phyloP scores from a whole-genome alignment of 495 filamentous ascomycete genomes.

The Hypoxylon rickii region DNA sequence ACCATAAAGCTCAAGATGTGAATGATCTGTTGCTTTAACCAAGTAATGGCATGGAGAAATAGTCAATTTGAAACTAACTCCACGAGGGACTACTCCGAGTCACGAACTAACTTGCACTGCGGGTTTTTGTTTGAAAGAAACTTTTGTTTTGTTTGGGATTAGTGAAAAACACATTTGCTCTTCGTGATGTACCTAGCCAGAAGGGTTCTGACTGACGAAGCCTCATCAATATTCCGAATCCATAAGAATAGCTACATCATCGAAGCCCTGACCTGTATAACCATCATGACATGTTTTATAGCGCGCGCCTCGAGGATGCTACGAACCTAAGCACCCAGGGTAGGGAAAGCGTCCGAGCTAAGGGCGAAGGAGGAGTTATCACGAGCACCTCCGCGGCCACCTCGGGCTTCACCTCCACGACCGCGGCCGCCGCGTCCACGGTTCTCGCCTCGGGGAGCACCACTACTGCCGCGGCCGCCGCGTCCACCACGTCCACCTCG shows the following conservation, averaged over 20 bases:
- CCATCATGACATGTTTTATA: conserved; percentile 17
- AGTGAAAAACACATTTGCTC: conserved; percentile 25
- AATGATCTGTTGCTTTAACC: too few relatives aligned
- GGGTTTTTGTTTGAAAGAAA: conserved; percentile 36
- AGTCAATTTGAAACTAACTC: too few relatives aligned
- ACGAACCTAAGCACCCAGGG: conserved; percentile 58
- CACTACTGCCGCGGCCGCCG: conserved; percentile 56
- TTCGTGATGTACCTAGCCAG: conserved; percentile 35
- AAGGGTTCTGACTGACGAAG: conserved; percentile 21
- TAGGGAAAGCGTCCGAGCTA: conserved; percentile 74
- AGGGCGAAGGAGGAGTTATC: conserved; percentile 59
- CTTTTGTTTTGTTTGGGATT: conserved; percentile 41
- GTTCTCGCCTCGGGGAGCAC: conserved; percentile 53
- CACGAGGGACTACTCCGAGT: too few relatives aligned
- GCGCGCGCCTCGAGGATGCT: conserved; percentile 1
- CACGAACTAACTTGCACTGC: too few relatives aligned
- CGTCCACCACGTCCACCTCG: conserved; percentile 58
- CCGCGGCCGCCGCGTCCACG: conserved; percentile 54
- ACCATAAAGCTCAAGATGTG: too few relatives aligned
- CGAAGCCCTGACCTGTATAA: conserved; percentile 26
- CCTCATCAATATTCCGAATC: conserved; percentile 15
- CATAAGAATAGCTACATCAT: conserved; percentile 20
- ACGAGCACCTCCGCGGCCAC: conserved; percentile 43
- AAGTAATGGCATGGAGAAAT: too few relatives aligned
- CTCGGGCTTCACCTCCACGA: conserved; percentile 40